Percentiles rank a stretch among this genome's conserved stretches.
phyloP scores from a whole-genome alignment of 495 filamentous ascomycete species.

The Staphylotrichum longicolle region DNA sequence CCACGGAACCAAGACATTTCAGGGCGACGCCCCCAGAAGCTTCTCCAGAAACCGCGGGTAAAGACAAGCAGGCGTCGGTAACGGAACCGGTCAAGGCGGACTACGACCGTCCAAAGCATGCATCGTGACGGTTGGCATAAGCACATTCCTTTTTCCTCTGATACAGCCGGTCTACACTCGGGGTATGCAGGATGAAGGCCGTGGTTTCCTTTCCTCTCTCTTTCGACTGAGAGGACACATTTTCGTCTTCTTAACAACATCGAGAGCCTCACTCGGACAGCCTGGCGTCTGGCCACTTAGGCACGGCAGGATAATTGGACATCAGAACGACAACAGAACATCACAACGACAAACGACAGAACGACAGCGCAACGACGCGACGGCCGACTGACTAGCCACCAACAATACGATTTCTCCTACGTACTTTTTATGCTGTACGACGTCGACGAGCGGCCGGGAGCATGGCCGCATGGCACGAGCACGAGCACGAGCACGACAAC shows the following conservation, averaged over 20 bases:
- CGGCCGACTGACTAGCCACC: slow-evolving; percentile 3
- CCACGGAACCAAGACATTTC: slow-evolving; percentile 4
- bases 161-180: not conserved
- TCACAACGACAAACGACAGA: not conserved
- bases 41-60: slow-evolving; percentile 13
- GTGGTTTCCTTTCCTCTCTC: not conserved
- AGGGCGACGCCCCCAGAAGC: slow-evolving; percentile 20
- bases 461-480: not conserved
- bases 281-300: not conserved
- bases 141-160: not conserved
- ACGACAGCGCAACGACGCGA: not conserved
- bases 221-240: not conserved
- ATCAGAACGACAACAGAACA: not conserved
- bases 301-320: not conserved
- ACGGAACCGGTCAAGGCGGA: slow-evolving; percentile 15
- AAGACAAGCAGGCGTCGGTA: slow-evolving; percentile 15
- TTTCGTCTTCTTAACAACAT: too few relatives aligned
- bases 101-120: too few relatives aligned
- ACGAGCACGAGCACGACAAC: not conserved
- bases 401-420: slow-evolving; percentile 3
- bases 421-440: slow-evolving; percentile 10
- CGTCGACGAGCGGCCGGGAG: slow-evolving; percentile 1
- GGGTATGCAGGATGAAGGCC: not conserved
- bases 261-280: not conserved
- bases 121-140: not conserved